Evolutionary conservation across 306 rosid genomes (phyloP).

Genomic region (Adenanthera pavonina): DNA sequence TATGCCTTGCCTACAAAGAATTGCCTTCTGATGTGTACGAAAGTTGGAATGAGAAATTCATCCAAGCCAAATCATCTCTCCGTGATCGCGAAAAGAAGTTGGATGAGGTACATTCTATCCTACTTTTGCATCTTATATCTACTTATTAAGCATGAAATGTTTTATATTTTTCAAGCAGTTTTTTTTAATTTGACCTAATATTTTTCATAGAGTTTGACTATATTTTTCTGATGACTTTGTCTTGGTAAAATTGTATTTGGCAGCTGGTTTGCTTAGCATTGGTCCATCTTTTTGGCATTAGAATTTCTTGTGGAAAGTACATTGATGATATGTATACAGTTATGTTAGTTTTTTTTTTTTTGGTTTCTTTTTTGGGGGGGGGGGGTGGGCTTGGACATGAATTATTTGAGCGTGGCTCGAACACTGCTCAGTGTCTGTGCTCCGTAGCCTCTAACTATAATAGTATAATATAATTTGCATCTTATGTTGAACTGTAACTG

Average conservation of each 20-base stretch:
- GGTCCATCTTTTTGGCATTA: background rate
- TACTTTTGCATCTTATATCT: background rate
- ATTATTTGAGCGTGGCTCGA: background rate
- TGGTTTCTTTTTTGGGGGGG: too few relatives aligned
- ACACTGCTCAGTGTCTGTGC: background rate
- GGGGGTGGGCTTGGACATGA: background rate
- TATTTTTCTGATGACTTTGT: background rate
- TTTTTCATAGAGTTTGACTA: background rate
- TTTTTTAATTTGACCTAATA: background rate
- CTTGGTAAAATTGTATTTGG: background rate
- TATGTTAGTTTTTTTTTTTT: background rate
- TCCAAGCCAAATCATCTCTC: slow-evolving; percentile 76
- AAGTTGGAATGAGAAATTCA: slow-evolving; percentile 79
- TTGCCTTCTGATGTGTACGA: slow-evolving; percentile 66
- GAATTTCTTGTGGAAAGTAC: background rate
- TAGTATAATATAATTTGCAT: background rate
- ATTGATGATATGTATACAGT: background rate
- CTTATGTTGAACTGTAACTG: background rate
- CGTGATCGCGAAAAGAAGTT: slow-evolving; percentile 85
- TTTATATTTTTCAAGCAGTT: background rate
- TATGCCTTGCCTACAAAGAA: slow-evolving; percentile 78
- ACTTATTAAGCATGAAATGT: background rate
- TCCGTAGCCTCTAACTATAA: background rate
- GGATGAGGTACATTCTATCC: slow-evolving; percentile 63
- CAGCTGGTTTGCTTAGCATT: background rate